Evolutionary conservation across 179 eudicot species (phyloP).

Genomic region (Actinidia arguta): DNA sequence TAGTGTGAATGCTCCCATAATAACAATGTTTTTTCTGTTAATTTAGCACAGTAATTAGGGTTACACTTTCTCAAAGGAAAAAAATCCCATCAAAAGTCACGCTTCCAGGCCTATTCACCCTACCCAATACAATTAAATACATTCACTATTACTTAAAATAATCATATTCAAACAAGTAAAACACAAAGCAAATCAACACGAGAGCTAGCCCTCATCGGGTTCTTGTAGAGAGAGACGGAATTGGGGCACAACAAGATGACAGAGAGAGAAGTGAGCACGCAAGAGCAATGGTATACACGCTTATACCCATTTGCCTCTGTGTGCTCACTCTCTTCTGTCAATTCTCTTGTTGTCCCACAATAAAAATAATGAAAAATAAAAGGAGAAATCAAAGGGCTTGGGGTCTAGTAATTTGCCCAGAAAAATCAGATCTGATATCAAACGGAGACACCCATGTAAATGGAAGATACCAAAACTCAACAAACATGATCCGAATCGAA

Average conservation of each 20-base stretch:
- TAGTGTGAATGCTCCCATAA: slow-evolving; percentile 16
- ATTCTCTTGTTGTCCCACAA: slow-evolving; percentile 23
- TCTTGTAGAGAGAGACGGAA: neutral
- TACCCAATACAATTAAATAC: neutral
- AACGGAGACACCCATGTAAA: neutral
- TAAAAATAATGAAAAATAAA: neutral
- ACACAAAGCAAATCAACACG: neutral
- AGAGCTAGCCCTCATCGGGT: too few species aligned
- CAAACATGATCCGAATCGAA: neutral
- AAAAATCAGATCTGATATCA: slow-evolving; percentile 3
- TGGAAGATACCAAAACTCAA: neutral
- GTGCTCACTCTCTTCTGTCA: slow-evolving; percentile 89
- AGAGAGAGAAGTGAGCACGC: slow-evolving; percentile 47
- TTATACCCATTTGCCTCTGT: slow-evolving; percentile 54
- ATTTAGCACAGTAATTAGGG: slow-evolving; percentile 31
- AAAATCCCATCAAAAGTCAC: slow-evolving; percentile 21
- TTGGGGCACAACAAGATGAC: slow-evolving; percentile 18
- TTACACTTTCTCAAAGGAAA: slow-evolving; percentile 17
- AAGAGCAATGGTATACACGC: slow-evolving; percentile 27
- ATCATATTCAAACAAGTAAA: neutral
- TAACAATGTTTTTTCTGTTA: slow-evolving; percentile 29
- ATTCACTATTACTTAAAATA: neutral
- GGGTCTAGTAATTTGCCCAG: neutral
- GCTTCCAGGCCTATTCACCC: slow-evolving; percentile 15
- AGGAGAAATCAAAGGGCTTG: neutral